Base-by-base conservation (phyloP, 1,284 basidiomycete genomes). In the Ceratobasidium sp. region DNA sequence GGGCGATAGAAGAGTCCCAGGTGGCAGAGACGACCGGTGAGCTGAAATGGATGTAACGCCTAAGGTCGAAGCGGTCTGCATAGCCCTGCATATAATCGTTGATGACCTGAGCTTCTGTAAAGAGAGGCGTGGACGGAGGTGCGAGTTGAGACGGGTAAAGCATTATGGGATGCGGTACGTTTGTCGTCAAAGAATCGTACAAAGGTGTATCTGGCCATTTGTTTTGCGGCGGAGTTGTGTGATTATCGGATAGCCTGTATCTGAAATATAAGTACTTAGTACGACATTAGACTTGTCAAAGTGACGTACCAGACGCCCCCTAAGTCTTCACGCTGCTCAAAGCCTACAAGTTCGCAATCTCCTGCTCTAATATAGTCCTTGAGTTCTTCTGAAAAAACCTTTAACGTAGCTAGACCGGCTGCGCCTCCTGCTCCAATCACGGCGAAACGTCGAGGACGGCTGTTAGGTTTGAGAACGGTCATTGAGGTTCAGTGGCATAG, bases 141-240 rank as follows among this genome's bases (percentile, higher is more conserved):
- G 93, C 93, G 1, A 84, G 80, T 79, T 88, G 89, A 67, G 86
- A 86, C 0, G 86, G 84, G 77, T 85, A 93, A 11, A 86, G 87
- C 93, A 94, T 94, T 57, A 90, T 76, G 0, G 90, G 90, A 78
- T 94, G 91, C 0, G 93, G 91, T 1, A 94, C 80, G 78, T 94
- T 94, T 0, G 93, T 90, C 24, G 89, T 90, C 22, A 94, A 83
- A 0, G 90, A 90, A 77, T 94, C 91, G 78, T 94, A 94, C 22
- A 93, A 78, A 0, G 93, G 88, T 0, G 91, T 90, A 19, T 86
- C 79, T 0, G 92, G 92, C 7, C 87, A 81, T 90, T 91, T 91
- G 75, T n/a, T 57, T 48, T 31, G 1, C 22, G 54, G 48, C 47
- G 63, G 51, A 17, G 63, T 24, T 31, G 45, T 9, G 48, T 75